Evolutionary conservation across 208 protist genomes (phyloP).

Genomic region (Trypanosoma grayi): DNA sequence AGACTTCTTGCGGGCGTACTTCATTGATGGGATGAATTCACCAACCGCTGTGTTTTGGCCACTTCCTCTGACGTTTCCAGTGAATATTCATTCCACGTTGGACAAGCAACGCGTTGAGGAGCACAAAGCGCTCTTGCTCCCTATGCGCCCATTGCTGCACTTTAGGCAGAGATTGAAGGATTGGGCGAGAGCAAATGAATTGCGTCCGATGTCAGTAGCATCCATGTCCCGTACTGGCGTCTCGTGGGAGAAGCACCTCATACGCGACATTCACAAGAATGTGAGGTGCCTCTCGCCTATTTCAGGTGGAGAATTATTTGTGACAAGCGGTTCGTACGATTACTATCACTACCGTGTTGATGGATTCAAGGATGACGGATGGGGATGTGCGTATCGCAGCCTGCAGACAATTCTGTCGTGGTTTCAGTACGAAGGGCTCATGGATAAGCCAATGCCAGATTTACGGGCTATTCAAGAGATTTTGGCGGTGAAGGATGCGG

Average conservation of each 20-base stretch:
- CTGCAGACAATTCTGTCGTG: constrained; percentile 87
- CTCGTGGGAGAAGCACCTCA: constrained; percentile 62
- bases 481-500: constrained; percentile 68
- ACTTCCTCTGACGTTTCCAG: constrained; percentile 34
- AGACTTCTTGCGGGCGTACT: constrained; percentile 24
- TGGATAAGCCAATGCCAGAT: constrained; percentile 48
- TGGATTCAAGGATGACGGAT: constrained; percentile 92
- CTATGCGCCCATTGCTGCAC: constrained; percentile 35
- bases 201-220: neutral
- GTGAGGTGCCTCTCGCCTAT: constrained; percentile 30
- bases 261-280: constrained; percentile 42
- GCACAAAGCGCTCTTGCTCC: constrained; percentile 56
- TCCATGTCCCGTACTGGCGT: constrained; percentile 24
- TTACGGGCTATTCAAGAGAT: constrained; percentile 84
- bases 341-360: constrained; percentile 96
- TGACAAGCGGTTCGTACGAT: constrained; percentile 85
- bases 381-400: constrained; percentile 95
- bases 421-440: constrained; percentile 66
- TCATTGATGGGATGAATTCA: constrained; percentile 6
- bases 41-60: constrained; percentile 60
- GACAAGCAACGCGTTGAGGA: constrained; percentile 37
- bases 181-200: constrained; percentile 29
- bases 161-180: constrained; percentile 24
- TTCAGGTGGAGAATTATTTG: constrained; percentile 31
- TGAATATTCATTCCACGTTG: constrained; percentile 55